Base-by-base conservation (phyloP, 306 rosid genomes). In the Gleditsia sinensis region DNA sequence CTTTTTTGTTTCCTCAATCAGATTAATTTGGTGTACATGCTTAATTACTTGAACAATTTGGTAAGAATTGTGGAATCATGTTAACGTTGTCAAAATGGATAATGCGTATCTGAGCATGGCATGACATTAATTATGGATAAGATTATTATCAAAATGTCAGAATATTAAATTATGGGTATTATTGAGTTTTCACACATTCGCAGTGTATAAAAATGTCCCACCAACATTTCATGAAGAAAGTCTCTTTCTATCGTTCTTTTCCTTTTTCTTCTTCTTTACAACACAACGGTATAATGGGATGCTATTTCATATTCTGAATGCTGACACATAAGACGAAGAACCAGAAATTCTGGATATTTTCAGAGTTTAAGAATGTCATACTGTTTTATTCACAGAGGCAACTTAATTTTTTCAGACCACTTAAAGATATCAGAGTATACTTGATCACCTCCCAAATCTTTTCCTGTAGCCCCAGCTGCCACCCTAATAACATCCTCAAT, bases 391-490 rank as follows among this genome's bases (percentile, higher is more conserved):
- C 67, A 86, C 3, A 86, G 71, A 34, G 67, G 82, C 51, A 86
- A 64, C 58, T 81, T 69, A 75, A 83, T 86, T 77, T 78, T 86
- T 58, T 86, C 90, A 65, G 96, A 89, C 97, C 96, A 92, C 61
- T 85, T 83, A 17, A 88, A 85, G 81, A 92, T 92, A 73, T 85
- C 96, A 12, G 96, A 81, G 78, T 63, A 78, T 11, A 88, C 92
- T 27, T 8, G 86, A 85, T 92, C 93, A 58, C 97, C 93, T 24
- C 96, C 96, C 75, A 92, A 67, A 49, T 89, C 96, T 69, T 85
- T 86, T 28, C 97, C 97, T 3, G 32, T 51, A 27, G 92, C 93
- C 3, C 97, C 97, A 1, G 97, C 89, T 7, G 96, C 97, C 39
- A 92, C 82, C 73, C 96, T 85, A 51, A 92, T 1, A 68, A 92